Evolutionary conservation across 177 flowering plant genomes (phyloP).

Genomic region (Vitis hybrid): DNA sequence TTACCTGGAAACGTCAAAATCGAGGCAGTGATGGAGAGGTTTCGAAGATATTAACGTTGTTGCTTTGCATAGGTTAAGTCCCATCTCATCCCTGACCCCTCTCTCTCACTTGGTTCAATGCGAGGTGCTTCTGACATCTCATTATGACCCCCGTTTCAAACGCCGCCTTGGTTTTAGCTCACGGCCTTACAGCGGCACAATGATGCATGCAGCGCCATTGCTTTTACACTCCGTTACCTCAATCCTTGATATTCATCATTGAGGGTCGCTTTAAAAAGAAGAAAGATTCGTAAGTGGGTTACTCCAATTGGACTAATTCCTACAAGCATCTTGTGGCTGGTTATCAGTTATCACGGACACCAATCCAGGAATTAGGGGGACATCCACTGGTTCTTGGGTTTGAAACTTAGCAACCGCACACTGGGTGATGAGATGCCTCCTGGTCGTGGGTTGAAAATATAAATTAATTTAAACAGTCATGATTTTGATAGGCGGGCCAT

Average conservation of each 20-base stretch:
- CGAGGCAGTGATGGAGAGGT: background rate
- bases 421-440: too few relatives aligned
- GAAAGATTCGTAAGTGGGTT: background rate
- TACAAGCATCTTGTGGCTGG: background rate
- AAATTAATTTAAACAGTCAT: too few relatives aligned
- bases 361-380: background rate
- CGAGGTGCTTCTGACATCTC: background rate
- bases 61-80: background rate
- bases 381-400: background rate
- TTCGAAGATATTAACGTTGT: conserved; percentile 6
- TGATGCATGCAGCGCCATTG: too few relatives aligned
- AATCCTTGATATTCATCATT: too few relatives aligned
- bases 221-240: too few relatives aligned
- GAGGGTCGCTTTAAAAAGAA: background rate
- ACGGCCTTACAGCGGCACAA: too few relatives aligned
- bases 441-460: too few relatives aligned
- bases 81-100: background rate
- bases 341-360: background rate
- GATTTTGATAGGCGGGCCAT: too few relatives aligned
- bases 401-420: too few relatives aligned
- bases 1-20: background rate
- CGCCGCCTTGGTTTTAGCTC: too few relatives aligned
- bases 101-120: background rate
- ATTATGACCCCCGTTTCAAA: background rate
- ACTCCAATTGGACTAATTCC: background rate